These are phyloP conservation scores for Baorangia bicolor DNA, from an alignment of 768 basidiomycete species.

Conservation along the genomic window DNA sequence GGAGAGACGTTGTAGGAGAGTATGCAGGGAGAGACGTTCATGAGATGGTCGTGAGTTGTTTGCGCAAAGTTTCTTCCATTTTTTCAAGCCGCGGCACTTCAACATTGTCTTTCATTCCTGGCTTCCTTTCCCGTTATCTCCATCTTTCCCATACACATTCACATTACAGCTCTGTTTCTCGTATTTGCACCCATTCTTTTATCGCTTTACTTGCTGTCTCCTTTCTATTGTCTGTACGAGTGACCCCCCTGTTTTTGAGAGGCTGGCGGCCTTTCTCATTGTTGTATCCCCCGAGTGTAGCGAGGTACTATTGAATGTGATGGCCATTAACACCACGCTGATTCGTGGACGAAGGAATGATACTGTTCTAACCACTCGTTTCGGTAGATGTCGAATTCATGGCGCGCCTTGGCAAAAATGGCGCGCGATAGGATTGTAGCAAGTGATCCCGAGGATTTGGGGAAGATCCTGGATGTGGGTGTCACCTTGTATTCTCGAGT, in stretches of 20 bases:
- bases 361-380: conserved; percentile 12
- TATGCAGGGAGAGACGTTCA: conserved; percentile 74
- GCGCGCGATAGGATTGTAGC: conserved; percentile 75
- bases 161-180: conserved; percentile 22
- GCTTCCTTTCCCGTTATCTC: conserved; percentile 3
- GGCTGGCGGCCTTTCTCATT: conserved; percentile 14
- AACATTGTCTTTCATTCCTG: conserved; percentile 10
- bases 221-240: conserved; percentile 24
- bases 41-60: conserved; percentile 69
- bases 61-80: conserved; percentile 12
- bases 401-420: conserved; percentile 83
- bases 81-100: conserved; percentile 6
- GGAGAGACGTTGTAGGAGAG: conserved; percentile 71
- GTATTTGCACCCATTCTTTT: conserved; percentile 21
- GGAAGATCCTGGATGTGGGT: conserved; percentile 65
- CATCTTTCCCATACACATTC: conserved; percentile 9
- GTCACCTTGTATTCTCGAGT: background rate
- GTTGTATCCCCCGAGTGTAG: conserved; percentile 24
- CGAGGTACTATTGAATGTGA: conserved; percentile 21
- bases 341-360: background rate
- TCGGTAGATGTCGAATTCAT: conserved; percentile 80
- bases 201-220: conserved; percentile 16
- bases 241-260: conserved; percentile 5
- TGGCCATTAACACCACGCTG: background rate
- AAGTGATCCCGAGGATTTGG: conserved; percentile 66